Percentiles rank a stretch among this genome's conserved stretches.
phyloP scores from a whole-genome alignment of 495 filamentous ascomycete species.

The Hyphodiscus hymeniophilus region DNA sequence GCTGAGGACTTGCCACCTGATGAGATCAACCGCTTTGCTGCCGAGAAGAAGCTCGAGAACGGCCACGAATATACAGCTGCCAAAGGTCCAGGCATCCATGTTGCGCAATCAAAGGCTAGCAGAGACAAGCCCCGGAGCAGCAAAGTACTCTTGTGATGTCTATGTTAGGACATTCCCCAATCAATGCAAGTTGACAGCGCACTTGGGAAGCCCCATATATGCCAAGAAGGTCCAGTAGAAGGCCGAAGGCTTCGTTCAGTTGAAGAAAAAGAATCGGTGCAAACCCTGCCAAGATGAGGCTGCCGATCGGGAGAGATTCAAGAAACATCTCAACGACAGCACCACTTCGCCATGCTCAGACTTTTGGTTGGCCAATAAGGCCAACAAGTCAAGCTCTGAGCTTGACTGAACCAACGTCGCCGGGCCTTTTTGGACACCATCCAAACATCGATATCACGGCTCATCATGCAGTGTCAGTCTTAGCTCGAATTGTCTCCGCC shows the following conservation, averaged over 20 bases:
- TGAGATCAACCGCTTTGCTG: conserved; percentile 1
- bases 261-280: background rate
- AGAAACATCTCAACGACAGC: background rate
- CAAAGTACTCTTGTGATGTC: background rate
- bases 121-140: background rate
- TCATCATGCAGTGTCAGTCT: too few species aligned
- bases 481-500: too few species aligned
- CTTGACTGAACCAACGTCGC: conserved; percentile 6
- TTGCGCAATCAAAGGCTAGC: background rate
- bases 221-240: background rate
- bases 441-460: too few species aligned
- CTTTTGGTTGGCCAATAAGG: background rate
- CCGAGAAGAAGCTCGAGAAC: background rate
- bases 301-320: background rate
- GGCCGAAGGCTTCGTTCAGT: background rate
- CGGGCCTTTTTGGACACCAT: too few species aligned
- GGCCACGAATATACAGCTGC: background rate
- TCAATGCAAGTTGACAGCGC: background rate
- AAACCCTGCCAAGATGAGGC: background rate
- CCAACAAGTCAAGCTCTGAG: conserved; percentile 9
- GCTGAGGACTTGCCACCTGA: conserved; percentile 4
- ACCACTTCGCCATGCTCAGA: background rate
- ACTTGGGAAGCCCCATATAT: background rate
- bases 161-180: background rate
- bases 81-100: conserved; percentile 4